Evolutionary conservation across 179 eudicot genomes (phyloP), one percentile per base, ranked within the genome.

Genomic region (Heliamphora pulchella): DNA sequence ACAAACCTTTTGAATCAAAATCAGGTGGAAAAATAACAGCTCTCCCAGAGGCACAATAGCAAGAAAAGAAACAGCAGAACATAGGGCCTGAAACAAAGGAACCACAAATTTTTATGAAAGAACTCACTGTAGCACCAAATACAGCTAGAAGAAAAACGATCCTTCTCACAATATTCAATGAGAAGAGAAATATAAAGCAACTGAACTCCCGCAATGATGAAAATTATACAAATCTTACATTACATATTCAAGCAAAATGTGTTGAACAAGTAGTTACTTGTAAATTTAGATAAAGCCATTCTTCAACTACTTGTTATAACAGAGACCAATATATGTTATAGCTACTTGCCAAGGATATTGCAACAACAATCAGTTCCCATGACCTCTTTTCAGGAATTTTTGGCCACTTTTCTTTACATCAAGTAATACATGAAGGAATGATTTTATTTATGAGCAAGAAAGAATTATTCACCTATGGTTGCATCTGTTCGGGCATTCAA

Each of bases 21-120:
- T 91, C 75, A 95, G 84, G 85, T 95, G 98, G 91, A 95, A 95
- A 83, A 91, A 95, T 87, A 95, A 95, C 73, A 95, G 87, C 83
- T 95, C 97, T 71, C 92, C 96, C 79, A 95, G 81, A 51, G 97
- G 98, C 58, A 95, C 87, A n/a, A 83, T 88, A n/a, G 98, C 98
- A 20, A 95, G 89, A 75, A 93, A 87, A n/a, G 98, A 95, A 77
- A 93, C 89, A 57, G 81, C 84, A 31, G 94, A 90, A 82, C 97
- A 91, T 44, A 95, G 67, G 48, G 95, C 98, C 98, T 95, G 96
- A 76, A 88, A 75, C 20, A 22, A 80, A 62, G 82, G 44, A 47
- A 69, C 39, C 63, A 80, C 31, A 11, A 74, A 43, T 41, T 43
- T n/a, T 64, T 44, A 14, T 5, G 8, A 22, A 20, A 64, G 73